Base-by-base conservation (phyloP, 257 asterid genomes). In the Solanum chiquidenum region DNA sequence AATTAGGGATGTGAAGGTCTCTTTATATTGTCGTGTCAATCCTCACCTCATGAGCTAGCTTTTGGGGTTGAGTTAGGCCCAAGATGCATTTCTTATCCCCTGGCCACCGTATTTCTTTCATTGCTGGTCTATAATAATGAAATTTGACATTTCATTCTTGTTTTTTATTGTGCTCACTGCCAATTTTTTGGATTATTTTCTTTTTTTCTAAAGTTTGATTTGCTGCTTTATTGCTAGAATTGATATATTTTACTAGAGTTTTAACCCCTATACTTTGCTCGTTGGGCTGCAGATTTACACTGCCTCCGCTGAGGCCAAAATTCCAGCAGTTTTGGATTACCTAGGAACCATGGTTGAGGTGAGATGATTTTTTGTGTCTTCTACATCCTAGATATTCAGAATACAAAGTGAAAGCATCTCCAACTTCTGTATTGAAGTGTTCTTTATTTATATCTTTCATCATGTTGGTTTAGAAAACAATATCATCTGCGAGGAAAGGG, bases 261-360 rank as follows among this genome's bases (percentile, higher is more conserved):
- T 46, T 80, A 73, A 87, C 38, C 55, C 69, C 83, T 74, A 73
- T 25, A 18, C 79, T 35, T 68, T 89, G 55, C 20, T 86, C 34
- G 38, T 74, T 49, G 85, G 46, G 82, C 72, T 91, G 89, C 92
- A 95, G 98, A 93, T 97, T 76, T 97, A 95, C 87, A 93, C 92
- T 40, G 95, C 93, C 34, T 97, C 99, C 89, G 97, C 94, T 18
- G 97, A 93, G 91, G 99, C 94, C 82, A 95, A 97, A 93, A 95
- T 97, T 88, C 95, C 98, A 72, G 98, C 98, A 44, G 98, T 95
- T 90, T 93, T 93, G 88, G 98, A 95, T 90, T 97, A 97, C 95
- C 89, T 97, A 88, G 98, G 93, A 89, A 95, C 98, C 88, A 86
- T 97, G 31, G 89, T 93, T 90, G 98, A 96, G 98, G 98, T 96